Evolutionary conservation across 169 alveolate genomes (phyloP), one percentile per base, ranked within the genome.

Genomic region (Plasmodium relictum): DNA sequence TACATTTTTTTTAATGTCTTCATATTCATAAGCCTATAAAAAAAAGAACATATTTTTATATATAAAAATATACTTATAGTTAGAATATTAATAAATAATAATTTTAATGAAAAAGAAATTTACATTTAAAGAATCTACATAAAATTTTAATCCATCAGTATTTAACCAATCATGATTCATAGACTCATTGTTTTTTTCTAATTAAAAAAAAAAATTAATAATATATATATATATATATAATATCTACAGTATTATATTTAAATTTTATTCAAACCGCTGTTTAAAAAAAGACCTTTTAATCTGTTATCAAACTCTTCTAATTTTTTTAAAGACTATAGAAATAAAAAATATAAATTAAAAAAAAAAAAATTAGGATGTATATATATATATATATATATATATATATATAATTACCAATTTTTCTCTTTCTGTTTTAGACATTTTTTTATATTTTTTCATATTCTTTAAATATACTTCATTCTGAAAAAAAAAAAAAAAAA

Each of bases 351-450:
- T 14, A n/a, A 56, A 42, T 22, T 2, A 0, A 3, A 44, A 10
- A 20, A 2, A 59, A 41, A 44, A 4, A 37, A n/a, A 45, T 7
- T 26, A 22, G 10, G 56, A 26, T 20, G 37, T 22, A 58, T 45
- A 45, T 45, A 45, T 45, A 45, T 45, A 45, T 50, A 50, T 50
- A 50, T 50, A 48, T 48, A 48, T 48, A 48, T 48, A 48, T 48
- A 48, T 48, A 48, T 48, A 48, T 48, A 3, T 22, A 12, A 44
- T 74, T 9, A 80, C 90, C 90, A 42, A 48, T 18, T 66, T 66
- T 59, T 80, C 90, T 44, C 90, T 80, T 39, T 80, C 90, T 48
- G 20, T 41, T 45, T 80, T 80, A 52, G 90, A 80, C 90, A 80
- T 80, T 16, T 80, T 80, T 2, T 54, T 65, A 54, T 66, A 39